Percentiles rank a stretch among this genome's conserved stretches.
phyloP scores from a whole-genome alignment of 805 yeast species.

The Monosporozyma aquatica region DNA sequence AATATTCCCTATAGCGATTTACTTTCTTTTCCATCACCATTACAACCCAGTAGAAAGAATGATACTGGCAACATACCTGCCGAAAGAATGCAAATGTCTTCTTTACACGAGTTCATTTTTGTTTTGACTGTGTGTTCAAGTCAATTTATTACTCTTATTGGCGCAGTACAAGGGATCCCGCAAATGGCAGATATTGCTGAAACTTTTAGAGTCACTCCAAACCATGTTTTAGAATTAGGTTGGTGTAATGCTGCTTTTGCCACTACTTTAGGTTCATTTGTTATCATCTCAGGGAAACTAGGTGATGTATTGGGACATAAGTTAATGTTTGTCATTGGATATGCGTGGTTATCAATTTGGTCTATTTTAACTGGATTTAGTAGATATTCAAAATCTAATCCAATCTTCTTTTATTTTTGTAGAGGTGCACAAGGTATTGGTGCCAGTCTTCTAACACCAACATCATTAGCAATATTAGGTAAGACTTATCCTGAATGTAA shows the following conservation, averaged over 20 bases:
- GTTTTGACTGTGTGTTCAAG: constrained; percentile 6
- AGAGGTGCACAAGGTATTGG: constrained; percentile 62
- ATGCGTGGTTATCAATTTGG: constrained; percentile 50
- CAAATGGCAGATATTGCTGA: constrained; percentile 5
- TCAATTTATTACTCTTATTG: constrained; percentile 8
- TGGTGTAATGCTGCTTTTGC: constrained; percentile 14
- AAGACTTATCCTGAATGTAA: constrained; percentile 28
- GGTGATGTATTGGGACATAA: constrained; percentile 66
- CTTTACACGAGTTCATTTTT: constrained; percentile 6
- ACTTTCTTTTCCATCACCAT: too few species aligned
- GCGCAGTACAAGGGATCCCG: constrained; percentile 11
- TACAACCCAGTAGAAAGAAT: not conserved
- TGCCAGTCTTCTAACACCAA: constrained; percentile 50
- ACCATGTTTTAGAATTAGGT: constrained; percentile 5
- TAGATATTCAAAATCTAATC: constrained; percentile 14
- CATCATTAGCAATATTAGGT: constrained; percentile 43
- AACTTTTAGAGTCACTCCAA: constrained; percentile 5
- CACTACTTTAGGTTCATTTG: constrained; percentile 45
- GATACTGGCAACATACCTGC: too few species aligned
- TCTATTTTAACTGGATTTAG: constrained; percentile 50
- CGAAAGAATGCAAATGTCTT: not conserved
- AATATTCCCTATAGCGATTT: too few species aligned
- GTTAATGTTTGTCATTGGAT: constrained; percentile 43
- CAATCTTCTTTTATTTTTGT: constrained; percentile 25
- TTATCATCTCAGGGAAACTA: constrained; percentile 54